Evolutionary conservation across 768 basidiomycete species (phyloP).

Genomic region (Hemileccinum impolitum): DNA sequence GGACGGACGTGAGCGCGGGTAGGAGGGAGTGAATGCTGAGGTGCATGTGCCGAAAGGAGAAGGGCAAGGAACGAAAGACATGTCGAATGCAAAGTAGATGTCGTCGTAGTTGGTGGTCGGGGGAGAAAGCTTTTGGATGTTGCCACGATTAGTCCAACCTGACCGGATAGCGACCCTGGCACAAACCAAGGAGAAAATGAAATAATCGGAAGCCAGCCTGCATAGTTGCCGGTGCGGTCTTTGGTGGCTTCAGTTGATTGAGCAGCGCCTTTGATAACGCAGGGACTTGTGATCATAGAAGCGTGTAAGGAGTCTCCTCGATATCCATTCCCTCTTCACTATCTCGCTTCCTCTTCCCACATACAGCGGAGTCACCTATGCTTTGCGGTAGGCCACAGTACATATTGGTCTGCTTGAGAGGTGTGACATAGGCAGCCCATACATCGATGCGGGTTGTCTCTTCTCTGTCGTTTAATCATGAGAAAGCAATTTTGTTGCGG

Average conservation of each 20-base stretch:
- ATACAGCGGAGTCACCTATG: slow-evolving; percentile 43
- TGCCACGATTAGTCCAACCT: slow-evolving; percentile 59
- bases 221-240: slow-evolving; percentile 70
- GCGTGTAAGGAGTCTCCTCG: slow-evolving; percentile 66
- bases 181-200: slow-evolving; percentile 72
- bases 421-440: slow-evolving; percentile 78
- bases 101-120: slow-evolving; percentile 68
- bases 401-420: slow-evolving; percentile 81
- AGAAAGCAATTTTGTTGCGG: slow-evolving; percentile 87
- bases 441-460: slow-evolving; percentile 91
- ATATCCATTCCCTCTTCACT: slow-evolving; percentile 71
- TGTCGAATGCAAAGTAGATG: slow-evolving; percentile 78
- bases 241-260: slow-evolving; percentile 80
- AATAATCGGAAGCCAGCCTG: slow-evolving; percentile 86
- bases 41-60: slow-evolving; percentile 69
- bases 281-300: slow-evolving; percentile 76
- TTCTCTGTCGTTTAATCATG: slow-evolving; percentile 92
- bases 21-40: slow-evolving; percentile 61
- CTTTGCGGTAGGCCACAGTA: slow-evolving; percentile 65
- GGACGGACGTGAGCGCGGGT: slow-evolving; percentile 64
- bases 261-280: slow-evolving; percentile 76
- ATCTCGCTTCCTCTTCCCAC: slow-evolving; percentile 75
- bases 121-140: slow-evolving; percentile 64
- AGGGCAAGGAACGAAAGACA: slow-evolving; percentile 82
- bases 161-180: slow-evolving; percentile 75